These are phyloP conservation scores for Coemansia sp. DNA, from an alignment of 192 early-diverging fungal genomes.

Conservation along the genomic window DNA sequence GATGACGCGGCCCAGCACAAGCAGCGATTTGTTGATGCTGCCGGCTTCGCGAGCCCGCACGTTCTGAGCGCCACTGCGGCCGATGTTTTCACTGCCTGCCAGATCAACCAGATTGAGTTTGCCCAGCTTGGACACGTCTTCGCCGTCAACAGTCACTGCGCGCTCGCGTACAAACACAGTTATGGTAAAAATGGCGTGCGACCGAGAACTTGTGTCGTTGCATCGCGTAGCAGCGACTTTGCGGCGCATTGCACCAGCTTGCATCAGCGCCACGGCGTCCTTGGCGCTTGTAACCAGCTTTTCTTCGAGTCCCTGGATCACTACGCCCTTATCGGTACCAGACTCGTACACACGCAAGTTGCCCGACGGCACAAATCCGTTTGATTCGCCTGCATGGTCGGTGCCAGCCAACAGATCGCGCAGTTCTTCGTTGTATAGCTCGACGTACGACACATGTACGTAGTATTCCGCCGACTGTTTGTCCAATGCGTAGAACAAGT, in stretches of 20 bases:
- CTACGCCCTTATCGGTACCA: conserved; percentile 63
- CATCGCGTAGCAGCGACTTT: conserved; percentile 83
- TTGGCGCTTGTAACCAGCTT: conserved; percentile 66
- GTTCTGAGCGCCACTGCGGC: conserved; percentile 84
- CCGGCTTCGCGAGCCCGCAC: conserved; percentile 82
- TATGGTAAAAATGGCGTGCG: conserved; percentile 90
- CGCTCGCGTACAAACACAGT: conserved; percentile 85
- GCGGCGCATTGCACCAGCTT: conserved; percentile 70
- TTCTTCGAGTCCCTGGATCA: conserved; percentile 83
- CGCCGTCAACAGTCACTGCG: conserved; percentile 63
- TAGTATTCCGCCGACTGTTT: conserved; percentile 69
- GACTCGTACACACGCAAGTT: conserved; percentile 73
- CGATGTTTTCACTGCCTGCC: conserved; percentile 93
- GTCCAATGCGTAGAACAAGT: conserved; percentile 77
- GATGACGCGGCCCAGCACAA: conserved; percentile 73
- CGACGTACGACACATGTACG: conserved; percentile 84
- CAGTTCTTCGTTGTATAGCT: conserved; percentile 95
- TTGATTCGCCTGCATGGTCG: conserved; percentile 30
- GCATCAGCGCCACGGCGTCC: conserved; percentile 74
- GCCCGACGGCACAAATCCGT: conserved; percentile 2
- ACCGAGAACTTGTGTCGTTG: conserved; percentile 91
- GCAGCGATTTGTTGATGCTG: conserved; percentile 82
- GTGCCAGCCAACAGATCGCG: conserved; percentile 78
- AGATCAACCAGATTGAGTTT: conserved; percentile 96
- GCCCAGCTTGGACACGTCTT: conserved; percentile 88